phyloP scores from a whole-genome alignment of 1,284 basidiomycete genomes.

The Sporisorium exsertum region DNA sequence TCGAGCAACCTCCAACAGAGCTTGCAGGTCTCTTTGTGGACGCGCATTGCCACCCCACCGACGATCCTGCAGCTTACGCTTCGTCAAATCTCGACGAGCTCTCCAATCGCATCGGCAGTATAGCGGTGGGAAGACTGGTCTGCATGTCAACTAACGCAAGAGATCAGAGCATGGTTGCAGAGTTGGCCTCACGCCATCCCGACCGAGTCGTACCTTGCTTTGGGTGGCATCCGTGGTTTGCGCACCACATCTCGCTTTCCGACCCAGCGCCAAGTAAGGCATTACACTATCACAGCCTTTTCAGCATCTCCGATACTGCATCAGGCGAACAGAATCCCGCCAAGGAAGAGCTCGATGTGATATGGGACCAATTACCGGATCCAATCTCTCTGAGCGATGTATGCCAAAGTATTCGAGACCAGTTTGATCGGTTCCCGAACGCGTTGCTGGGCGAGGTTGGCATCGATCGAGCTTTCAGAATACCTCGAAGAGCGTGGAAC shows the following conservation, averaged over 20 bases:
- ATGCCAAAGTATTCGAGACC: constrained; percentile 28
- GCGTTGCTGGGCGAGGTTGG: constrained; percentile 66
- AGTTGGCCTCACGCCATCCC: constrained; percentile 30
- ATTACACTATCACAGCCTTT: constrained; percentile 53
- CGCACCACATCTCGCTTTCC: constrained; percentile 57
- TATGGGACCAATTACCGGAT: constrained; percentile 53
- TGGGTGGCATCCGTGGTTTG: constrained; percentile 65
- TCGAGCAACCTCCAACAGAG: neutral
- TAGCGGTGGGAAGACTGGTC: constrained; percentile 33
- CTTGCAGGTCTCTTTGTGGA: constrained; percentile 40
- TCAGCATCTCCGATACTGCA: constrained; percentile 4
- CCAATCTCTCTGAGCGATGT: constrained; percentile 47
- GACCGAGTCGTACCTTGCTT: constrained; percentile 54
- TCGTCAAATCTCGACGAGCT: constrained; percentile 33
- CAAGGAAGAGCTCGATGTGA: constrained; percentile 36
- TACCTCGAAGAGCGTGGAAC: constrained; percentile 50
- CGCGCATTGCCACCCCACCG: constrained; percentile 65
- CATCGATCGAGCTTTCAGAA: constrained; percentile 62
- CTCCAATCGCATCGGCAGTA: constrained; percentile 12
- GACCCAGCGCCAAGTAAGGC: constrained; percentile 30
- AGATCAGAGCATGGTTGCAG: constrained; percentile 59
- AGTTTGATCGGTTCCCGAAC: constrained; percentile 48
- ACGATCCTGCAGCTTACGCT: constrained; percentile 49
- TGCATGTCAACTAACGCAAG: constrained; percentile 61
- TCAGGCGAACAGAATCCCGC: neutral